Base-by-base conservation (phyloP, 2,329 filamentous ascomycete genomes). In the Phialophora macrospora region DNA sequence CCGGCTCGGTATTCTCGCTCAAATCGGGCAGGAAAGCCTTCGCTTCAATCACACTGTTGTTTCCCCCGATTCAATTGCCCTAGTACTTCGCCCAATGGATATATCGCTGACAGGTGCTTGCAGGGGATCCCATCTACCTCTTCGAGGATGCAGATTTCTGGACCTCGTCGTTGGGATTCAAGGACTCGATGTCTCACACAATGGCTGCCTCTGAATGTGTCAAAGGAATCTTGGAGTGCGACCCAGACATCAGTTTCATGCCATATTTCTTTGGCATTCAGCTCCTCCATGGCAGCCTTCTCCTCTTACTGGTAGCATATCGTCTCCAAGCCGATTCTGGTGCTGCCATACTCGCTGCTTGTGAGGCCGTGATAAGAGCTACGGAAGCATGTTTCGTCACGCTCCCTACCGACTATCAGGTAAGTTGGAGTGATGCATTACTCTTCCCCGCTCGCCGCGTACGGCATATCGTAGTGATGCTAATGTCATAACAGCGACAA, bases 221-320 rank as follows among this genome's bases (percentile, higher is more conserved):
- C 17, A 79, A 77, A 14, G 75, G 78, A 8, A 83, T 84, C 59
- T 73, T 84, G 6, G 74, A 76, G 1, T 75, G 79, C n/a, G 82
- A 84, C 67, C 80, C 80, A 2, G 81, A 84, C 66, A 74, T 84
- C 34, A 80, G 79, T 0, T 84, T 84, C 59, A 84, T 84, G 80
- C 81, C 82, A 1, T 84, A 83, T 68, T 74, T 84, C 2, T 83
- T 84, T 59, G 82, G 82, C 0, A 83, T 84, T 7, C 85, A 84
- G 62, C 74, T 84, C 0, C 75, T 84, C 3, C 82, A 83, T 58
- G 82, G 82, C 0, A 83, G 81, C 67, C 83, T 84, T 56, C 80
- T 83, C 22, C 73, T 84, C 5, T 74, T 84, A 2, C 72, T 84
- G 0, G 81, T 84, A 57, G 81, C 81, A 8, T 82, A 84, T 67